These are phyloP conservation scores for Termitomyces sp. DNA, from an alignment of 768 basidiomycete genomes.

Conservation along the genomic window DNA sequence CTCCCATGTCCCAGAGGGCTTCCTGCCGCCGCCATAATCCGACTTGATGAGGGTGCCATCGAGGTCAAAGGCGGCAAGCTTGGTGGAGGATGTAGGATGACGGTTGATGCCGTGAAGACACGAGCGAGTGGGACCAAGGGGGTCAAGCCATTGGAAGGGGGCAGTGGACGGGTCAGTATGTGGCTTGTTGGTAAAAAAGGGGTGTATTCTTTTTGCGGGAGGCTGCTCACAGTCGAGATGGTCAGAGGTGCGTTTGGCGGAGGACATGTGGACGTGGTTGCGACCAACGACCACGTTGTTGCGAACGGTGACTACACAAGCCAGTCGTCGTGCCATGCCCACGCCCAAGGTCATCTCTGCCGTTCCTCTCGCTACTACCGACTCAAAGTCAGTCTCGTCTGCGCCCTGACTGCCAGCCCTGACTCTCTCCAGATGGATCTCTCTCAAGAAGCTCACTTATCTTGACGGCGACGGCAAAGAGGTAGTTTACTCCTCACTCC, in stretches of 20 bases:
- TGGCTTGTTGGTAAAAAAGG: conserved; percentile 33
- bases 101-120: conserved; percentile 41
- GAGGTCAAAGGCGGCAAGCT: conserved; percentile 79
- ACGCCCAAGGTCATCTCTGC: conserved; percentile 49
- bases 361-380: conserved; percentile 45
- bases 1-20: conserved; percentile 43
- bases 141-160: conserved; percentile 36
- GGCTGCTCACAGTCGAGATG: conserved; percentile 5
- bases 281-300: conserved; percentile 5
- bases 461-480: conserved; percentile 73
- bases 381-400: conserved; percentile 50
- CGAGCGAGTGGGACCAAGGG: conserved; percentile 32
- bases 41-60: conserved; percentile 83
- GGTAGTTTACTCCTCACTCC: conserved; percentile 33
- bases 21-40: conserved; percentile 20
- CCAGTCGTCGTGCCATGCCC: neutral
- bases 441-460: conserved; percentile 78
- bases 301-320: conserved; percentile 3
- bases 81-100: conserved; percentile 40
- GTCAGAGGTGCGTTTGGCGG: conserved; percentile 12
- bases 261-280: conserved; percentile 7
- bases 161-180: conserved; percentile 7
- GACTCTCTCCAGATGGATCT: conserved; percentile 64
- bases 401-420: neutral
- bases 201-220: conserved; percentile 21